Evolutionary conservation across 495 filamentous ascomycete species (phyloP).

Genomic region (Penicillium arizonense): DNA sequence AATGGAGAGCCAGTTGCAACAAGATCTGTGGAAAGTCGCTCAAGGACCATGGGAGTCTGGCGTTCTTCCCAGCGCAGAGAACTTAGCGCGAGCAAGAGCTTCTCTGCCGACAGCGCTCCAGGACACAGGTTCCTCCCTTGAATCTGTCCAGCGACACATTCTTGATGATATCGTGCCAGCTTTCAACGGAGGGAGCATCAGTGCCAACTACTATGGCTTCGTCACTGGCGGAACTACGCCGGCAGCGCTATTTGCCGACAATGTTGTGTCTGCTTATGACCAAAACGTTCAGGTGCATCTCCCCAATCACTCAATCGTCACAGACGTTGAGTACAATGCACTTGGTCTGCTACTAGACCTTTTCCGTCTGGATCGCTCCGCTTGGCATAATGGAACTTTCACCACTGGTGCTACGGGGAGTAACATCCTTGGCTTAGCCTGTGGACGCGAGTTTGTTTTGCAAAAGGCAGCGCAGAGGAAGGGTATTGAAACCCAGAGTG

Average conservation of each 20-base stretch:
- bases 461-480: constrained; percentile 35
- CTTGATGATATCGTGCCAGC: constrained; percentile 61
- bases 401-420: constrained; percentile 88
- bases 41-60: constrained; percentile 31
- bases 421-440: constrained; percentile 80
- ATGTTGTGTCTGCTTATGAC: constrained; percentile 72
- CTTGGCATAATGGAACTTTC: constrained; percentile 61
- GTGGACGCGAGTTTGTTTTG: constrained; percentile 68
- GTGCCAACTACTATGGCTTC: constrained; percentile 80
- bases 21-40: constrained; percentile 35
- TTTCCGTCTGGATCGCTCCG: constrained; percentile 54
- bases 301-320: constrained; percentile 67
- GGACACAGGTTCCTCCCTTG: constrained; percentile 42
- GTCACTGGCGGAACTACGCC: constrained; percentile 81
- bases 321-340: constrained; percentile 70
- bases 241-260: constrained; percentile 80
- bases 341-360: constrained; percentile 68
- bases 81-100: constrained; percentile 32
- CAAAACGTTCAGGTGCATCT: constrained; percentile 88
- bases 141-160: constrained; percentile 49
- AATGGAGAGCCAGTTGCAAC: constrained; percentile 25
- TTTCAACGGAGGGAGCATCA: constrained; percentile 60
- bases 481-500: constrained; percentile 41
- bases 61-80: constrained; percentile 34
- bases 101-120: constrained; percentile 41